Evolutionary conservation across 495 filamentous ascomycete genomes (phyloP).

Genomic region (Penicillium waksmanii): DNA sequence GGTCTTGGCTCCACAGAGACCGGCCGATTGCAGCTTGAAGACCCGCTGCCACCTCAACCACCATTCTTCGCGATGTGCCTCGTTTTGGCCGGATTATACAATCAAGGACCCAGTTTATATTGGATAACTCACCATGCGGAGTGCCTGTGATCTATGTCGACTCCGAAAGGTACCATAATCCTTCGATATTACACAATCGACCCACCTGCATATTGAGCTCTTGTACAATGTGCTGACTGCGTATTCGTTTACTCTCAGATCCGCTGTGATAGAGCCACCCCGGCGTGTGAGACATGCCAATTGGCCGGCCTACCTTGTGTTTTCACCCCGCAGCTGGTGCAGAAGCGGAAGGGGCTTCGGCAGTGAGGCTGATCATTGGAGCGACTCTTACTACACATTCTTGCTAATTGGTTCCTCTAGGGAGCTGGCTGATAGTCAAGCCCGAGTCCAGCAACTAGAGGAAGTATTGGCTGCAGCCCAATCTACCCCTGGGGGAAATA

Average conservation of each 20-base stretch:
- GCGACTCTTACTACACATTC: neutral
- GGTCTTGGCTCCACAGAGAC: conserved; percentile 4
- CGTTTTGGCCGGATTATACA: neutral
- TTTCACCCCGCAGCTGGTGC: conserved; percentile 19
- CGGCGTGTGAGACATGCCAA: conserved; percentile 34
- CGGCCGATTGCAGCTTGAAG: neutral
- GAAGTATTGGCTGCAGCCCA: conserved; percentile 11
- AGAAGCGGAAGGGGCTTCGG: conserved; percentile 23
- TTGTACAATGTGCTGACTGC: conserved; percentile 1
- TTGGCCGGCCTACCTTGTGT: conserved; percentile 28
- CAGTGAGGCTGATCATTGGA: conserved; percentile 21
- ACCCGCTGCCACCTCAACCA: neutral
- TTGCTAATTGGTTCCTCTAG: conserved; percentile 19
- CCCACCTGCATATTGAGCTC: neutral
- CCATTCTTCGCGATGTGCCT: neutral
- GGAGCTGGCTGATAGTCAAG: conserved; percentile 28
- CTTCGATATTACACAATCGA: neutral
- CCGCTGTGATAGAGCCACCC: conserved; percentile 31
- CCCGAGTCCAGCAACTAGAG: conserved; percentile 29
- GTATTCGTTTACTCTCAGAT: conserved; percentile 21
- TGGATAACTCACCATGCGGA: conserved; percentile 8
- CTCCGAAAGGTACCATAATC: conserved; percentile 23
- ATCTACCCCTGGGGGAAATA: conserved; percentile 2
- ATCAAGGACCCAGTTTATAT: neutral
- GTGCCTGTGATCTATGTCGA: conserved; percentile 35